Evolutionary conservation across 306 rosid species (phyloP), one percentile per base, ranked within the genome.

Genomic region (Begonia masoniana): DNA sequence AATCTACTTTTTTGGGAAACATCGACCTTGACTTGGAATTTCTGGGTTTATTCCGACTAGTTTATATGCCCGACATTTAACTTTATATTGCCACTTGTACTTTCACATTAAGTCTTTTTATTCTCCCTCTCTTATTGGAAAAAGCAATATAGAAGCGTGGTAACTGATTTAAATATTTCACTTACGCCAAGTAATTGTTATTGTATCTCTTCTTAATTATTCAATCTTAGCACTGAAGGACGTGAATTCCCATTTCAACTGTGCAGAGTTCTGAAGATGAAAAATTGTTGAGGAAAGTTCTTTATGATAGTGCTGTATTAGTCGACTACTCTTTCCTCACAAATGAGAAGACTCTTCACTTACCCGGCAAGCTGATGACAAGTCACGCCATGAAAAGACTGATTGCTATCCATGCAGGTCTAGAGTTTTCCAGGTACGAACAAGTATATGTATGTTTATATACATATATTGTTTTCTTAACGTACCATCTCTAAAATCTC

Each of bases 231-330:
- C 54, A 35, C 43, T 57, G 43, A 61, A 17, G 42, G 54, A 15
- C 12, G 7, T 50, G 31, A 60, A 10, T 14, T 7, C 47, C 51
- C 46, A 16, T 15, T 51, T 43, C 50, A 63, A 58, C 52, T 60
- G 7, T 63, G 82, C 85, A 88, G 97, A 76, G 78, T 43, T 69
- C 77, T 55, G 84, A 74, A 62, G 87, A 68, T 54, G 84, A 82
- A 74, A 47, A 62, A 64, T 52, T 80, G 55, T 65, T 78, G 43
- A 79, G 81, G 71, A 74, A 78, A 71, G 74, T 82, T 74, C 56
- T 88, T 15, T 78, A 61, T 63, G 95, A 88, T 76, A 81, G 72
- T 51, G 41, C 82, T 47, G 62, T 88, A 67, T 70, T 85, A 75
- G 94, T 72, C 26, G 97, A 82, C 8, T 88, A 82, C 66, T 71